These are phyloP conservation scores for Penicillium freii DNA, from an alignment of 2,329 filamentous ascomycete species.

Conservation along the genomic window DNA sequence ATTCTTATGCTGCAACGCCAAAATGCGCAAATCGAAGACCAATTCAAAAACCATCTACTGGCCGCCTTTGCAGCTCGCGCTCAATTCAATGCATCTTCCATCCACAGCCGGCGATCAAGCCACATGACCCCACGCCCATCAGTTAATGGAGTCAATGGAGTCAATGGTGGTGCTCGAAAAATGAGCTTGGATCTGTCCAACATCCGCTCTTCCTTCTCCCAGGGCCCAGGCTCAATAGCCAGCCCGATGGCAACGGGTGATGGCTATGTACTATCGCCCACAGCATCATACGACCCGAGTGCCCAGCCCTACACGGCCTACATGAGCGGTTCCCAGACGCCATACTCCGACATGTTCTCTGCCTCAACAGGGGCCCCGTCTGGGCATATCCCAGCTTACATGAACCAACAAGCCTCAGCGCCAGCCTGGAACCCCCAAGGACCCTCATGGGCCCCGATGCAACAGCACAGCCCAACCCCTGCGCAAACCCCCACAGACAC, in stretches of 20 bases:
- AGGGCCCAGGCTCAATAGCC: constrained; percentile 23
- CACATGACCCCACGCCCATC: constrained; percentile 28
- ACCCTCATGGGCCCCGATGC: constrained; percentile 20
- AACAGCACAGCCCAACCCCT: constrained; percentile 24
- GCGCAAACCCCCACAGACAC: constrained; percentile 23
- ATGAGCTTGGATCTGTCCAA: constrained; percentile 38
- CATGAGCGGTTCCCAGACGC: constrained; percentile 18
- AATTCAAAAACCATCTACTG: constrained; percentile 39
- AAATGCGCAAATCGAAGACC: constrained; percentile 38
- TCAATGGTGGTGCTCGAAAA: constrained; percentile 30
- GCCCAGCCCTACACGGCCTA: constrained; percentile 25
- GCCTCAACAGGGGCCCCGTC: constrained; percentile 14
- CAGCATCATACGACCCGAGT: constrained; percentile 22
- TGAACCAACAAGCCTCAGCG: constrained; percentile 19
- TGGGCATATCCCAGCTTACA: constrained; percentile 31
- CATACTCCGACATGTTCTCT: constrained; percentile 24
- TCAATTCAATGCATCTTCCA: constrained; percentile 19
- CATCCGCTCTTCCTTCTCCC: constrained; percentile 29
- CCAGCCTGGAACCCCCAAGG: constrained; percentile 18
- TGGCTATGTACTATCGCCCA: constrained; percentile 29
- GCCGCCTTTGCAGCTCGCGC: constrained; percentile 32
- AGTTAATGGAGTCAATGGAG: constrained; percentile 26
- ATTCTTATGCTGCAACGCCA: constrained; percentile 41
- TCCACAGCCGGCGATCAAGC: constrained; percentile 30
- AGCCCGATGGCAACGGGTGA: constrained; percentile 27